Base-by-base conservation (phyloP, 805 yeast species). In the Saturnispora halmiae region DNA sequence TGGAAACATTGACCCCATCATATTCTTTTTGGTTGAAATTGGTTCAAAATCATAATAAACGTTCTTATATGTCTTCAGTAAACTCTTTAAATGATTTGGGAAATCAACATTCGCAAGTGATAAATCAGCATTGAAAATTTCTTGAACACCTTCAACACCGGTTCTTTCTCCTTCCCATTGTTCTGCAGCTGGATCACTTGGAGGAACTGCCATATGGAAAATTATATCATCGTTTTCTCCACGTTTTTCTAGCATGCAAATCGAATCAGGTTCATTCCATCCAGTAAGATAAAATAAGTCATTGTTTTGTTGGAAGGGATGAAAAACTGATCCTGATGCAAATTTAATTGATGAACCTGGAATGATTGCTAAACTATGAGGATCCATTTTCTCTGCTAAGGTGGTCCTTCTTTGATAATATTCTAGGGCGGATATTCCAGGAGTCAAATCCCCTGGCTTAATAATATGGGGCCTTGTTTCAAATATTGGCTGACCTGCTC, bases 121-220 rank as follows among this genome's bases (percentile, higher is more conserved):
- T 38, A 69, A 70, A 59, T 87, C 96, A 3, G 95, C 95, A 56
- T 90, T 92, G 64, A 92, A 92, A 34, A 79, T 75, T 37, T 86
- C 90, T 31, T 61, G 63, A 0, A 81, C 95, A 13, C 94, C 95
- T 36, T 79, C 75, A 3, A 79, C 70, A 1, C 99, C 99, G 14
- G 94, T 81, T 51, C 94, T 73, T 33, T 75, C 79, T 10, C 99
- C 99, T 51, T 90, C 96, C 99, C 99, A 92, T 47, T 81, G 75
- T 61, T 92, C 98, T 18, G 73, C 75, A 36, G 67, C 69, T 5
- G 76, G 72, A 55, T 88, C 82, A 55, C 82, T 81, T 13, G 86
- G 87, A 3, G 87, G 95, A 3, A 90, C 95, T 37, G 87, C 64
- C 80, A 92, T 72, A 51, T 84, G 90, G 48, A 83, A 73, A 7